Base-by-base conservation (phyloP, 2,329 filamentous ascomycete species). In the Xylaria hypoxylon region DNA sequence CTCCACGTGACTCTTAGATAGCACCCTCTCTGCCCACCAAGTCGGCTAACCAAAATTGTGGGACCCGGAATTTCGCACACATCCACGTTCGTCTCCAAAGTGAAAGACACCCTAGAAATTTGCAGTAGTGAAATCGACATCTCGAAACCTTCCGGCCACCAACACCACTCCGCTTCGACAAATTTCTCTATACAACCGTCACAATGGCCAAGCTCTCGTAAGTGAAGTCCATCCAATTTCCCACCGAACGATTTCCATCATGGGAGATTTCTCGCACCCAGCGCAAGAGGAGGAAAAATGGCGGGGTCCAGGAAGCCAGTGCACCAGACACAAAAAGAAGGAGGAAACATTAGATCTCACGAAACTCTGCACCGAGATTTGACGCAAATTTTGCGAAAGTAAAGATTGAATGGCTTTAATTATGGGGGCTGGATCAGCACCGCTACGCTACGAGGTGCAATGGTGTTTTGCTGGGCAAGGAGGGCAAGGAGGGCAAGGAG, bases 171-270 rank as follows among this genome's bases (percentile, higher is more conserved):
- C 58, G 52, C 64, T 63, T 69, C 67, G 47, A 67, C 62, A 62
- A 58, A 55, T 57, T 33, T 53, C 51, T 58, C 22, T 66, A 70
- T 24, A 69, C 69, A 66, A 69, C 63, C 67, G 45, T 70, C 71
- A 70, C 65, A 75, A 75, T 77, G 74, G 73, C 73, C 66, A 75
- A 75, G 65, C 48, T 74, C 50, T 75, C 74, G 73, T 75, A 74
- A 76, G 73, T 73, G 13, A 22, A 57, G 52, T 53, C 59, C 47
- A n/a, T 45, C 50, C 56, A 52, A 62, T 69, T 64, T 22, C 15
- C 15, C 19, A 19, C 8, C 24, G 38, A 56, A 38, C 31, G 33
- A 53, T 22, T 45, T 22, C 17, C 17, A 13, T 44, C 13, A 1
- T 26, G 33, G 53, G 40, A 47, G 35, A 47, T 17, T 40, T 51